A percentile compares a stretch with the other conserved stretches of the same genome.
Conservation (phyloP, 805 yeast species). For the Zygotorulaspora florentina region DNA sequence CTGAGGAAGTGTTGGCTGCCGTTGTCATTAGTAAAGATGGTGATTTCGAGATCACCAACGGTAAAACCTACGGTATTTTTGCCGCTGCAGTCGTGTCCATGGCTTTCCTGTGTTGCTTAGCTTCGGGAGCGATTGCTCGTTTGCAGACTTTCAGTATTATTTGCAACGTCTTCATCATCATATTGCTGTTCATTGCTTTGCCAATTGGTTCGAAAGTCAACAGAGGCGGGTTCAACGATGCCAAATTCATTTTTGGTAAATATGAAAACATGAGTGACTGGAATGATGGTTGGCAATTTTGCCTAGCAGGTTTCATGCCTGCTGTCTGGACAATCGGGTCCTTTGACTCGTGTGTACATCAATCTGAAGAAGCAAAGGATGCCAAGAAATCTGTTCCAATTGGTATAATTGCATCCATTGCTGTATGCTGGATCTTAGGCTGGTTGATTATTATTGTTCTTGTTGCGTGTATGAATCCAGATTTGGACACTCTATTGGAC, state of each 20-base stretch:
- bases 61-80: slow-evolving; percentile 58
- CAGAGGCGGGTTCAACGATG: slow-evolving; percentile 42
- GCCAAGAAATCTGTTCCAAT: slow-evolving; percentile 57
- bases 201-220: slow-evolving; percentile 52
- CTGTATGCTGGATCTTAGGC: slow-evolving; percentile 57
- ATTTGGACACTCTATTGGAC: slow-evolving; percentile 40
- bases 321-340: slow-evolving; percentile 75
- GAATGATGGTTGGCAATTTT: slow-evolving; percentile 55
- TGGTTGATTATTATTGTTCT: slow-evolving; percentile 50
- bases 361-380: slow-evolving; percentile 65
- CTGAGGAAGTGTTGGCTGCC: slow-evolving; percentile 54
- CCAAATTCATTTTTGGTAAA: slow-evolving; percentile 51
- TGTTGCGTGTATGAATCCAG: slow-evolving; percentile 49
- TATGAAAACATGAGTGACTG: slow-evolving; percentile 50
- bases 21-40: slow-evolving; percentile 54
- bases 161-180: slow-evolving; percentile 49
- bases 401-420: slow-evolving; percentile 57
- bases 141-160: slow-evolving; percentile 57
- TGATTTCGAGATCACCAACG: slow-evolving; percentile 49
- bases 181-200: slow-evolving; percentile 56
- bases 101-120: slow-evolving; percentile 48
- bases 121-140: slow-evolving; percentile 53
- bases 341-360: slow-evolving; percentile 67
- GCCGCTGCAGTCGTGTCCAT: slow-evolving; percentile 56
- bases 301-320: slow-evolving; percentile 54